These are phyloP conservation scores for Lentinula lateritia DNA, from an alignment of 768 basidiomycete species.

Conservation along the genomic window DNA sequence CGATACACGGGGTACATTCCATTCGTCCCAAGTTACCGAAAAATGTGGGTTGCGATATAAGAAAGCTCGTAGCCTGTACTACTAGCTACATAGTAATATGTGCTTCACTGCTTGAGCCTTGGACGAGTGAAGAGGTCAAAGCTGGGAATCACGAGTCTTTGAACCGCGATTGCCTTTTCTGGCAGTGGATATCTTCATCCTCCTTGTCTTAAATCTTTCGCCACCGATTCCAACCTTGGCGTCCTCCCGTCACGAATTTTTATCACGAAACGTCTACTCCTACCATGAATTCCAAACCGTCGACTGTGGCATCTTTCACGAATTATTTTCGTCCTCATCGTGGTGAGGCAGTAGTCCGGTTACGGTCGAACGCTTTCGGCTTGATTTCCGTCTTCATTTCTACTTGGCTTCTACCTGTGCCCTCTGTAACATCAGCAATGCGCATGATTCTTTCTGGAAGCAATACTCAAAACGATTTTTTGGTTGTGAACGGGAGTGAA, in stretches of 20 bases:
- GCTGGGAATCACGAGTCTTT: too few species aligned
- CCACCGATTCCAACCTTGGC: too few species aligned
- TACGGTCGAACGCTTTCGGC: slow-evolving; percentile 3
- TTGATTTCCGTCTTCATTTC: slow-evolving; percentile 1
- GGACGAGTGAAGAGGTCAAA: too few species aligned
- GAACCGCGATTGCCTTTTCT: too few species aligned
- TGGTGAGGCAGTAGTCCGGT: background rate
- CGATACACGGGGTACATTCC: too few species aligned
- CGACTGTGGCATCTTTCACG: background rate
- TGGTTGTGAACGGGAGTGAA: background rate
- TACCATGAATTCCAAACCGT: background rate
- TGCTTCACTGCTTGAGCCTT: too few species aligned
- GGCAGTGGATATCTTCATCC: too few species aligned
- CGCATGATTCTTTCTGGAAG: background rate
- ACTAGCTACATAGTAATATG: too few species aligned
- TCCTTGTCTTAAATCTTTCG: background rate
- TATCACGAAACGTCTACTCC: background rate
- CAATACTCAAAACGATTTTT: background rate
- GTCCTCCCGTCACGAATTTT: too few species aligned
- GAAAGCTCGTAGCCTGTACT: too few species aligned
- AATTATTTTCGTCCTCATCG: slow-evolving; percentile 4
- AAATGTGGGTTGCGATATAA: too few species aligned
- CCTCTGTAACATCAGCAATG: background rate
- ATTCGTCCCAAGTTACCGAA: too few species aligned
- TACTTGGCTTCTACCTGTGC: slow-evolving; percentile 4